Evolutionary conservation across 2,329 filamentous ascomycete genomes (phyloP).

Genomic region (Celoporthe dispersa): DNA sequence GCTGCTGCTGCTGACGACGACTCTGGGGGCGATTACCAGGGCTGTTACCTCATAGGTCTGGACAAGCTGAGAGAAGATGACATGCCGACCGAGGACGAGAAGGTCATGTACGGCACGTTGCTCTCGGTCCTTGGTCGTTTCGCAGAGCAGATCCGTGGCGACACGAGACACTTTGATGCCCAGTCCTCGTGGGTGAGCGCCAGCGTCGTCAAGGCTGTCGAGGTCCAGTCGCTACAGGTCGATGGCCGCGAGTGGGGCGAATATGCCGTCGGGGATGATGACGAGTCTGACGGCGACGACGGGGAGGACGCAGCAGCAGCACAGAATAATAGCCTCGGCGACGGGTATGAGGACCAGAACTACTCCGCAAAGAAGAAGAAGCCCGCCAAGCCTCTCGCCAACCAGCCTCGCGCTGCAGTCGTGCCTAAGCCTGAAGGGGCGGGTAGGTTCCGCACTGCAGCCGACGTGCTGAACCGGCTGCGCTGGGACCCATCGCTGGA

Average conservation of each 20-base stretch:
- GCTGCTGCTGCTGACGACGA: constrained; percentile 32
- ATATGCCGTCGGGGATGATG: constrained; percentile 46
- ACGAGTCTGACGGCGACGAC: constrained; percentile 46
- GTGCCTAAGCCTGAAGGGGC: constrained; percentile 39
- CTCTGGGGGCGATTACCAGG: constrained; percentile 59
- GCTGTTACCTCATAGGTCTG: constrained; percentile 66
- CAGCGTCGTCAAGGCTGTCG: constrained; percentile 42
- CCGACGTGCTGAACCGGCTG: constrained; percentile 62
- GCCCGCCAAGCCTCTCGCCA: constrained; percentile 26
- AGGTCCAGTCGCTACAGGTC: constrained; percentile 48
- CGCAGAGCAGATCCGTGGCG: constrained; percentile 50
- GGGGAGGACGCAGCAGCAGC: constrained; percentile 40
- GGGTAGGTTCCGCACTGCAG: constrained; percentile 58
- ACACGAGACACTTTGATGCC: constrained; percentile 54
- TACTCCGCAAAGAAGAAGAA: constrained; percentile 32
- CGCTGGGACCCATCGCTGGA: constrained; percentile 60
- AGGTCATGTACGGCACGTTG: constrained; percentile 48
- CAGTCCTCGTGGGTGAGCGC: constrained; percentile 54
- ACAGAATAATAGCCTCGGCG: constrained; percentile 11
- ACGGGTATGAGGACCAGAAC: constrained; percentile 18
- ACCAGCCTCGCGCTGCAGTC: constrained; percentile 26
- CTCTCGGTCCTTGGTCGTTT: constrained; percentile 51
- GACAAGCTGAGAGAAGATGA: constrained; percentile 36
- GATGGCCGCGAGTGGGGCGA: constrained; percentile 56
- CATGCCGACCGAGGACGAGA: constrained; percentile 46